Percentiles rank a stretch among this genome's conserved stretches.
Evolutionary conservation across 345 rosid genomes (phyloP).

Genomic region (Schrenkiella parvula): DNA sequence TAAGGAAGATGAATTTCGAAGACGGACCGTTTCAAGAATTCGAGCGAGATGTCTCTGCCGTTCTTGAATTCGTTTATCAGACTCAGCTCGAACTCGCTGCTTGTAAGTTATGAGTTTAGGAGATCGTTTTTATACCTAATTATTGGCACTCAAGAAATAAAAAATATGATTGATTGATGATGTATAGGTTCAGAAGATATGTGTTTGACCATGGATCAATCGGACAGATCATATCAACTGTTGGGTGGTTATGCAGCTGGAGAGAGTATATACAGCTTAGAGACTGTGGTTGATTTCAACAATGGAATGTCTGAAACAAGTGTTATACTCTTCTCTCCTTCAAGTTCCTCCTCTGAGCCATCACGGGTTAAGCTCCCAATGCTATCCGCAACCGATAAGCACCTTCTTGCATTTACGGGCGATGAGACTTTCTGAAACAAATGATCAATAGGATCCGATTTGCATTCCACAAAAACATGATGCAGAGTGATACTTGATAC

Average conservation of each 20-base stretch:
- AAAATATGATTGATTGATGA: neutral
- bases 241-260: constrained; percentile 89
- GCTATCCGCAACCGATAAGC: constrained; percentile 36
- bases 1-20: constrained; percentile 70
- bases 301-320: constrained; percentile 26
- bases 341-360: constrained; percentile 23
- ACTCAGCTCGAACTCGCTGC: constrained; percentile 93
- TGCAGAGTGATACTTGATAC: neutral
- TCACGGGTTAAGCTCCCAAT: constrained; percentile 62
- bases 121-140: neutral
- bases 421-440: neutral
- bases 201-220: constrained; percentile 71
- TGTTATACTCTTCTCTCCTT: constrained; percentile 48
- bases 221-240: constrained; percentile 79
- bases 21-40: constrained; percentile 69
- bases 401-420: constrained; percentile 1
- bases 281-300: constrained; percentile 35
- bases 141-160: neutral
- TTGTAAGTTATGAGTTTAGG: constrained; percentile 38
- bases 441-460: neutral
- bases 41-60: constrained; percentile 65
- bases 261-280: constrained; percentile 52
- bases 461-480: neutral
- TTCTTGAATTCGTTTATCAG: constrained; percentile 69
- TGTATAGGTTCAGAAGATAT: constrained; percentile 63